A percentile compares a stretch with the other conserved stretches of the same genome.
Conservation (phyloP, 108 stramenopile genomes). For the Mediolabrus comicus region DNA sequence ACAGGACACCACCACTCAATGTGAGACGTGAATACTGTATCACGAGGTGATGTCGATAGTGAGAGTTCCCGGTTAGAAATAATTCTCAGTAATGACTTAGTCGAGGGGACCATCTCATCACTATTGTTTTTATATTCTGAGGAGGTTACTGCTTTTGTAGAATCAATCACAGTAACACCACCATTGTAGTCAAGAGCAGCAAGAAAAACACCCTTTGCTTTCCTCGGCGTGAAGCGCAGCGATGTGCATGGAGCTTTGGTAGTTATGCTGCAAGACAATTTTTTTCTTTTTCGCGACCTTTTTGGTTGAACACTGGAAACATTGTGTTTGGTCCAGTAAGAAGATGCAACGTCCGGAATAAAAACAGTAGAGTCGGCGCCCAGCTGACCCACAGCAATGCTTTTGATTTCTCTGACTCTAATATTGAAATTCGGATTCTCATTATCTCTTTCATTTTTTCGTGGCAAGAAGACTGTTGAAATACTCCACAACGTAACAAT, state of each 20-base stretch:
- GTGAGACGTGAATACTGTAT: constrained; percentile 10
- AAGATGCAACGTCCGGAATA: constrained; percentile 15
- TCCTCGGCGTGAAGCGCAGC: constrained; percentile 37
- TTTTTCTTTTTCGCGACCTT: not conserved
- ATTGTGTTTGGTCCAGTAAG: constrained; percentile 18
- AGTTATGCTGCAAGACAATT: constrained; percentile 1
- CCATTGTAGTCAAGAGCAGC: constrained; percentile 79
- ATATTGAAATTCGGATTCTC: not conserved
- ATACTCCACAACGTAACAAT: constrained; percentile 40
- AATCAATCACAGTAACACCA: constrained; percentile 65
- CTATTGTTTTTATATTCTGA: not conserved
- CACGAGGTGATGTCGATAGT: not conserved
- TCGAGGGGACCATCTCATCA: not conserved
- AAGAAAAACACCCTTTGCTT: constrained; percentile 19
- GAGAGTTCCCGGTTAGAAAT: not conserved
- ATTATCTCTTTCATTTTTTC: not conserved
- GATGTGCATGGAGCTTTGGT: constrained; percentile 17
- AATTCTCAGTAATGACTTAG: not conserved
- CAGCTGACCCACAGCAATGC: constrained; percentile 31
- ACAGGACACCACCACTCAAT: constrained; percentile 42
- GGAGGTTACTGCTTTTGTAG: constrained; percentile 34
- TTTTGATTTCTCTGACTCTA: constrained; percentile 7
- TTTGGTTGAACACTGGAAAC: not conserved
- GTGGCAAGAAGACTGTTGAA: not conserved
- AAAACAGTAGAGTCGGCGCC: constrained; percentile 63